A percentile compares a stretch with the other conserved stretches of the same genome.
These are phyloP conservation scores for Stephania cephalantha DNA, from an alignment of 164 flowering plant species.

Conservation along the genomic window DNA sequence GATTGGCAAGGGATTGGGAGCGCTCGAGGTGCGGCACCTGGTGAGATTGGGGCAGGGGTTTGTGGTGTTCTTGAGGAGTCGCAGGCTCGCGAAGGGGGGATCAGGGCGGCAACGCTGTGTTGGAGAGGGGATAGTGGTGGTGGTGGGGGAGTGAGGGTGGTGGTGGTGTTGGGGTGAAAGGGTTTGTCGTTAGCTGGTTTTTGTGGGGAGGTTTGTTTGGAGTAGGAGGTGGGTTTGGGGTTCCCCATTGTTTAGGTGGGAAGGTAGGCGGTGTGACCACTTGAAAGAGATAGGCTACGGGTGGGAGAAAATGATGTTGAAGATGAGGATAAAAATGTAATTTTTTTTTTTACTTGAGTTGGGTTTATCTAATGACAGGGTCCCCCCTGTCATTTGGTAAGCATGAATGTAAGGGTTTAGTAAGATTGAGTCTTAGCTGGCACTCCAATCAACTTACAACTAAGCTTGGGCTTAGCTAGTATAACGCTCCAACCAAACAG, in stretches of 20 bases:
- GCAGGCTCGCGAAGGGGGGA: slow-evolving; percentile 19
- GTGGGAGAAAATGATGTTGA: too few relatives aligned
- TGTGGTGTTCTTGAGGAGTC: slow-evolving; percentile 22
- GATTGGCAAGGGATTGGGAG: background rate
- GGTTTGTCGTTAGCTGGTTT: slow-evolving; percentile 52
- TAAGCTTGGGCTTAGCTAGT: too few relatives aligned
- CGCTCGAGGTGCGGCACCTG: slow-evolving; percentile 27
- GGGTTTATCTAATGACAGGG: too few relatives aligned
- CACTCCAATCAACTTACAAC: too few relatives aligned
- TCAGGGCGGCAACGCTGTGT: slow-evolving; percentile 22
- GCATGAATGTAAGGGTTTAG: too few relatives aligned
- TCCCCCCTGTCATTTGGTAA: too few relatives aligned
- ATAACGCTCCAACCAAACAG: too few relatives aligned
- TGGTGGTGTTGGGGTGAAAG: slow-evolving; percentile 48
- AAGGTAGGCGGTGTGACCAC: background rate
- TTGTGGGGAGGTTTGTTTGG: slow-evolving; percentile 46
- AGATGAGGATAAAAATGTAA: too few relatives aligned
- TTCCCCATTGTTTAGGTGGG: slow-evolving; percentile 85
- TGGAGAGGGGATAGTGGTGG: slow-evolving; percentile 16
- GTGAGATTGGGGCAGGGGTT: slow-evolving; percentile 28
- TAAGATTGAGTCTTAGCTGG: too few relatives aligned
- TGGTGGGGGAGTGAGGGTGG: slow-evolving; percentile 1
- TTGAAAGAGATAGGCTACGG: too few relatives aligned
- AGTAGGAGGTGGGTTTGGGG: slow-evolving; percentile 49
- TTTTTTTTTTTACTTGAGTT: too few relatives aligned